Base-by-base conservation (phyloP, 2,329 filamentous ascomycete species). In the Atkinsonella hypoxylon region DNA sequence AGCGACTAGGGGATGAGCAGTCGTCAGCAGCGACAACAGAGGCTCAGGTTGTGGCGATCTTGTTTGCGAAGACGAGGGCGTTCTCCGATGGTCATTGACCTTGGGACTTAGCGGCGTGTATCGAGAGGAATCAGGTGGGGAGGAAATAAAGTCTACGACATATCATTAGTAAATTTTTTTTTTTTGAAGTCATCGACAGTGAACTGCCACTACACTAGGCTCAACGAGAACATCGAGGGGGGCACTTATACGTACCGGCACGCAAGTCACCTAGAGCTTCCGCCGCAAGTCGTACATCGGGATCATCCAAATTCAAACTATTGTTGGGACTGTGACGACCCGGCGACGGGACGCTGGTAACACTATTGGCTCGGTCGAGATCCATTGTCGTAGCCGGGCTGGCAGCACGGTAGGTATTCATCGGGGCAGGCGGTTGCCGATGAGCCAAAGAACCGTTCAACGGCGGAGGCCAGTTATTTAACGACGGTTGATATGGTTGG, bases 1-100 rank as follows among this genome's bases (percentile, higher is more conserved):
- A 10, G 87, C 89, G 15, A 96, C 78, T 54, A 94, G 74, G 0
- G 91, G 91, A 62, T 96, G 89, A 1, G 87, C 87, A 2, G 88
- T 90, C 0, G 89, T 94, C 20, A 97, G 78, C 1, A 97, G 79
- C 5, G 88, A 87, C 3, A 97, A 73, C 6, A 96, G 75, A 1
- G 90, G 93, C 65, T 96, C 89, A 6, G 81, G 76, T 40, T 84
- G 77, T 13, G 73, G 68, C 1, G 73, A 69, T 30, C 69, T 62
- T 42, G 48, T 47, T 38, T 36, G 48, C 6, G 47, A 49, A 2
- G 50, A 49, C 2, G 50, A 48, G 13, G 53, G 45, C 26, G 50
- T 51, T 20, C 41, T 39, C 15, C 47, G 48, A 11, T 48, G 47
- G 15, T 45, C 45, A 30, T 40, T 13, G 3, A 51, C 31, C 18